A percentile compares a stretch with the other conserved stretches of the same genome.
These are phyloP conservation scores for Themeda triandra DNA, from an alignment of 176 grass and related monocot genomes.

Conservation along the genomic window DNA sequence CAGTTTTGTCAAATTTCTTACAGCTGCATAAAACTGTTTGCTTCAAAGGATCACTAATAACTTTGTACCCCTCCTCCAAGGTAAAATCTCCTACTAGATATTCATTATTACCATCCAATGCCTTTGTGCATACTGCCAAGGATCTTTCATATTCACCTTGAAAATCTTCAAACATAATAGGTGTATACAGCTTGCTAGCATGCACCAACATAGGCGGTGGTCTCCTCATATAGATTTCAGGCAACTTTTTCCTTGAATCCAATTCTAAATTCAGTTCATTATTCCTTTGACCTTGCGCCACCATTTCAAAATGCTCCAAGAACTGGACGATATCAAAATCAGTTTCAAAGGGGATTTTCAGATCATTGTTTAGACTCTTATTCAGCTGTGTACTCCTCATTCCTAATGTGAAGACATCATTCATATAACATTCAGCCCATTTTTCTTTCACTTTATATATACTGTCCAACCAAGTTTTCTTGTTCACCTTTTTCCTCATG, in stretches of 20 bases:
- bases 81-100: constrained; percentile 16
- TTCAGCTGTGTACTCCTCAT: neutral
- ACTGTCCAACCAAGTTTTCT: neutral
- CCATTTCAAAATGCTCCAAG: neutral
- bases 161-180: constrained; percentile 15
- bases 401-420: constrained; percentile 3
- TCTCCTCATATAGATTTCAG: constrained; percentile 3
- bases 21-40: neutral
- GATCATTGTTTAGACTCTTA: constrained; percentile 5
- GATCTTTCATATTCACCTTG: constrained; percentile 13
- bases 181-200: constrained; percentile 13
- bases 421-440: constrained; percentile 13
- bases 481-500: constrained; percentile 9
- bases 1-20: neutral
- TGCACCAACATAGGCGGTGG: constrained; percentile 1
- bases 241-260: neutral
- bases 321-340: neutral
- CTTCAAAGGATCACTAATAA: neutral
- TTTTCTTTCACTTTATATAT: constrained; percentile 1
- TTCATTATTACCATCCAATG: neutral
- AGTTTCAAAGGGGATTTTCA: neutral
- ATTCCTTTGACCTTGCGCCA: constrained; percentile 6
- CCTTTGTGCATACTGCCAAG: constrained; percentile 1
- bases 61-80: neutral
- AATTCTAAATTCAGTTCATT: neutral